phyloP scores from a whole-genome alignment of 495 filamentous ascomycete species.

The Podospora pseudoanserina region DNA sequence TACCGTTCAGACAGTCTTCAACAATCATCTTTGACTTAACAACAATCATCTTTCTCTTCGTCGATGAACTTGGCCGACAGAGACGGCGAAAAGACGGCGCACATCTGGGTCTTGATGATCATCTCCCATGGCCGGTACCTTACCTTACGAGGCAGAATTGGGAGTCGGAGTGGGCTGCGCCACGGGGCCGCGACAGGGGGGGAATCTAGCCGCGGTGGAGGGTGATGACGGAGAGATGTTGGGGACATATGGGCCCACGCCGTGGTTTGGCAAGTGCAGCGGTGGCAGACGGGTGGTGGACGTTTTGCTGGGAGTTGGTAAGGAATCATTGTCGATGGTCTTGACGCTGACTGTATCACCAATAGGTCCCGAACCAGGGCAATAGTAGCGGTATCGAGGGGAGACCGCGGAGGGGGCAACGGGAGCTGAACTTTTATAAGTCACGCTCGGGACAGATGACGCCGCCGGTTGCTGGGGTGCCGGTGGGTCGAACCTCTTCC shows the following conservation, averaged over 20 bases:
- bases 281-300: neutral
- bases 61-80: no score
- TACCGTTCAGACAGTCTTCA: no score
- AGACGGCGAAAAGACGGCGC: no score
- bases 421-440: neutral
- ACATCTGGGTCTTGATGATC: neutral
- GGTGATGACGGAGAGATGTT: neutral
- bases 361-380: no score
- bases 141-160: neutral
- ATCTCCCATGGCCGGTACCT: neutral
- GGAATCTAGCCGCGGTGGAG: neutral
- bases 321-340: no score
- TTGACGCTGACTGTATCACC: neutral
- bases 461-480: neutral
- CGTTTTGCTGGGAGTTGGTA: neutral
- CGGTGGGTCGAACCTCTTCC: neutral
- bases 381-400: no score
- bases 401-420: no score
- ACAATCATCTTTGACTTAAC: no score
- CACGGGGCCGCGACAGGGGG: neutral
- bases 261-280: neutral
- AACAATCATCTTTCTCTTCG: no score
- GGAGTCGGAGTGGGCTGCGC: neutral
- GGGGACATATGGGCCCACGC: neutral
- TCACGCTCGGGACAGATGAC: neutral